phyloP scores from a whole-genome alignment of 1,284 basidiomycete genomes.

The Ceratobasidium sp. region DNA sequence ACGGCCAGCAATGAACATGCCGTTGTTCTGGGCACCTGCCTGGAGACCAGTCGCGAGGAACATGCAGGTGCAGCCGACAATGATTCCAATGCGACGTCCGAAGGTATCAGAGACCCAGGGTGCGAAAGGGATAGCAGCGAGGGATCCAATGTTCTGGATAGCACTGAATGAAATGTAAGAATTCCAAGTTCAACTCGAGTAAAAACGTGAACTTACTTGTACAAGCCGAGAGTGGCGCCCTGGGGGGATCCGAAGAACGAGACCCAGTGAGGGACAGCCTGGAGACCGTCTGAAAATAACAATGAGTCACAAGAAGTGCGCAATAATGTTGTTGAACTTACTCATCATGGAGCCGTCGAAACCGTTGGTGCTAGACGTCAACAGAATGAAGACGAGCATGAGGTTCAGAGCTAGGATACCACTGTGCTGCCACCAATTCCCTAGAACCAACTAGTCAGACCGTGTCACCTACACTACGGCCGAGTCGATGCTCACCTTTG shows the following conservation, averaged over 20 bases:
- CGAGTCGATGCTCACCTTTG: slow-evolving; percentile 5
- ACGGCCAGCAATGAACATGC: slow-evolving; percentile 50
- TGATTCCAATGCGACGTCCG: slow-evolving; percentile 67
- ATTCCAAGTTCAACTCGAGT: neutral
- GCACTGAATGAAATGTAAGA: slow-evolving; percentile 6
- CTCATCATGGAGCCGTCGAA: slow-evolving; percentile 64
- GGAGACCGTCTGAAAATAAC: slow-evolving; percentile 32
- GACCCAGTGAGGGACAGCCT: slow-evolving; percentile 44
- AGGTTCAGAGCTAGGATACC: slow-evolving; percentile 45
- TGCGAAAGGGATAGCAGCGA: slow-evolving; percentile 74
- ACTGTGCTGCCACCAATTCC: slow-evolving; percentile 46
- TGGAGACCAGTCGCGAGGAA: slow-evolving; percentile 50
- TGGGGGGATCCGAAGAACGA: slow-evolving; percentile 45
- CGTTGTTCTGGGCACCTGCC: slow-evolving; percentile 51
- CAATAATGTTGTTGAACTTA: slow-evolving; percentile 2
- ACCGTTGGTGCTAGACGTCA: slow-evolving; percentile 79
- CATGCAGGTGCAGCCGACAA: slow-evolving; percentile 52
- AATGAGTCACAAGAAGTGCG: neutral
- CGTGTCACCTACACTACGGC: neutral
- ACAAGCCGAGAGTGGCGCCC: slow-evolving; percentile 35
- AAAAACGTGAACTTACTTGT: slow-evolving; percentile 10
- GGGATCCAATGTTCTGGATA: slow-evolving; percentile 53
- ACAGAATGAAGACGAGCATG: slow-evolving; percentile 56
- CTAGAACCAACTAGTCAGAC: slow-evolving; percentile 20
- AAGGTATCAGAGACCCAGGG: slow-evolving; percentile 75